Evolutionary conservation across 2,329 filamentous ascomycete species (phyloP).

Genomic region (Beauveria bassiana): DNA sequence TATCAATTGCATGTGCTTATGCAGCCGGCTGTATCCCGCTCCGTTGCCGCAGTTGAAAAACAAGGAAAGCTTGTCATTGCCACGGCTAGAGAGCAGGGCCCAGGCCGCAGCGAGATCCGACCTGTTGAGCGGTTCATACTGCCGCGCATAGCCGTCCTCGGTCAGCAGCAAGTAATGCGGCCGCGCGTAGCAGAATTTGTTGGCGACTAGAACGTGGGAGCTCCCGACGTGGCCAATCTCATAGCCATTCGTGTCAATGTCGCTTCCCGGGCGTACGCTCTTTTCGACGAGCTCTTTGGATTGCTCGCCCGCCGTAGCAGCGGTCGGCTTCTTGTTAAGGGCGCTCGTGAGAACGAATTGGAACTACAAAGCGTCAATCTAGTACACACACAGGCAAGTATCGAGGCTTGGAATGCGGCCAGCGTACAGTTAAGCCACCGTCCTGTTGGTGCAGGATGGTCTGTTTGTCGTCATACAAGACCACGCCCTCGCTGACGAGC

Average conservation of each 20-base stretch:
- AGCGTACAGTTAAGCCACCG: constrained; percentile 5
- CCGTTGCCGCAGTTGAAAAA: constrained; percentile 40
- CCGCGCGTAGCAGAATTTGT: constrained; percentile 40
- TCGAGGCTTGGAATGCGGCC: neutral
- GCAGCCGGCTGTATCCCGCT: constrained; percentile 37
- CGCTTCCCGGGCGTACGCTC: constrained; percentile 26
- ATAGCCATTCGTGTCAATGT: constrained; percentile 33
- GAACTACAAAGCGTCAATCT: constrained; percentile 1
- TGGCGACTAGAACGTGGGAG: constrained; percentile 38
- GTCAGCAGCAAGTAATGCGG: constrained; percentile 42
- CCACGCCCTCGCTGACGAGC: constrained; percentile 7
- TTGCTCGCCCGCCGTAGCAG: neutral
- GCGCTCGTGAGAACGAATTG: constrained; percentile 10
- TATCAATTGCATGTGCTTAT: constrained; percentile 42
- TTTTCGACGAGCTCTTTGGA: neutral
- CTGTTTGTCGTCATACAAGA: constrained; percentile 13
- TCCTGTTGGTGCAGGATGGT: constrained; percentile 1
- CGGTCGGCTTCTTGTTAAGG: constrained; percentile 11
- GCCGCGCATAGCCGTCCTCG: constrained; percentile 36
- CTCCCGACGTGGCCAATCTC: constrained; percentile 30
- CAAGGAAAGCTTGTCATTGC: constrained; percentile 26
- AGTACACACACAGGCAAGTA: too few relatives aligned
- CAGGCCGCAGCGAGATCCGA: constrained; percentile 33
- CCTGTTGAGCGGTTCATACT: constrained; percentile 32
- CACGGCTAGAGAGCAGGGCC: constrained; percentile 20